phyloP scores from a whole-genome alignment of 2,329 filamentous ascomycete species.

The Fusarium concolor region DNA sequence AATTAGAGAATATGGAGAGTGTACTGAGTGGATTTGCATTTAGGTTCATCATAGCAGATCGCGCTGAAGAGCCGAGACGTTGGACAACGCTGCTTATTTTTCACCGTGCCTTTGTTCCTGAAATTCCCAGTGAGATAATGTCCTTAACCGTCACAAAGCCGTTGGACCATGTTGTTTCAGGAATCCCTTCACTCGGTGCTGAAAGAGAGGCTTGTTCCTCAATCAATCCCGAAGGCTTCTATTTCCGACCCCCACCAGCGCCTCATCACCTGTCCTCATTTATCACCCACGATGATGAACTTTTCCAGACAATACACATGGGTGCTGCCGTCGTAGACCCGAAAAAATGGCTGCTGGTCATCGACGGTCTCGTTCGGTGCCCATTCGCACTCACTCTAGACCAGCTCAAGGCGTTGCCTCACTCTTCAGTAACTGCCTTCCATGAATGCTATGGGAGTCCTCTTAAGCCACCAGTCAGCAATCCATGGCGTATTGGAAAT shows the following conservation, averaged over 20 bases:
- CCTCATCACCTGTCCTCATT: background rate
- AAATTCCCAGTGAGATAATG: background rate
- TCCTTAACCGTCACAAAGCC: accelerated
- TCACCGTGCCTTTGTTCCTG: accelerated
- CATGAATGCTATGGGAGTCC: slow-evolving; percentile 29
- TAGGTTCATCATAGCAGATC: background rate
- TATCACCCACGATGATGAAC: background rate
- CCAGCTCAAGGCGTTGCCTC: slow-evolving; percentile 3
- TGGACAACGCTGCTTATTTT: no score
- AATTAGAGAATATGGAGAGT: accelerated
- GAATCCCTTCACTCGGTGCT: accelerated
- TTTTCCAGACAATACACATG: slow-evolving; percentile 27
- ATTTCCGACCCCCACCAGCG: slow-evolving; percentile 5
- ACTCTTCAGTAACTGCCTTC: slow-evolving; percentile 6
- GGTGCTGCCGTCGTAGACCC: slow-evolving; percentile 1
- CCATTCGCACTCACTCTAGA: slow-evolving; percentile 5
- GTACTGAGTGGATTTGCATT: background rate
- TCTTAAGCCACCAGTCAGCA: background rate
- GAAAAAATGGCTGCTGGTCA: background rate
- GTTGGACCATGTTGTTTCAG: accelerated
- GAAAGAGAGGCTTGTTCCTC: slow-evolving; percentile 7
- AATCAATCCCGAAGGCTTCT: slow-evolving; percentile 5
- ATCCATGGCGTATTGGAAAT: slow-evolving; percentile 16
- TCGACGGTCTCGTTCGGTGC: background rate
- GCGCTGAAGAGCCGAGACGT: background rate